These are phyloP conservation scores for Claviceps digitariae DNA, from an alignment of 2,329 filamentous ascomycete species.

Conservation along the genomic window DNA sequence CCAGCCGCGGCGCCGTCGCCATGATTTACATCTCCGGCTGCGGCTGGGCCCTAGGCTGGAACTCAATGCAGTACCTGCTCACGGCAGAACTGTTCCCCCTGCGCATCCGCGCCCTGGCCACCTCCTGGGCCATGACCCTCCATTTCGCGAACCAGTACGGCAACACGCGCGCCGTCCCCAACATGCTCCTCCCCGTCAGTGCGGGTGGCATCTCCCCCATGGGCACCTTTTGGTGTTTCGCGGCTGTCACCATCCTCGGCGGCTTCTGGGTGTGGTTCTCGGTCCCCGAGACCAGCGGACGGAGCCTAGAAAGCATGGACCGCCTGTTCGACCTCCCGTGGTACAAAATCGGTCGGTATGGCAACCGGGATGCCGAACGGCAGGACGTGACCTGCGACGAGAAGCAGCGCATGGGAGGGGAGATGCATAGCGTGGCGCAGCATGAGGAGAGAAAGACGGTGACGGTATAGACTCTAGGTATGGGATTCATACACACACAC, in stretches of 20 bases:
- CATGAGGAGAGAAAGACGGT: conserved; percentile 23
- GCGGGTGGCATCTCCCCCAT: conserved; percentile 38
- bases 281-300: conserved; percentile 58
- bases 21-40: conserved; percentile 60
- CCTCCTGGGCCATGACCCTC: conserved; percentile 61
- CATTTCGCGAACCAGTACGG: conserved; percentile 73
- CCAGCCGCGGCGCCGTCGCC: conserved; percentile 54
- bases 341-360: conserved; percentile 55
- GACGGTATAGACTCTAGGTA: not conserved
- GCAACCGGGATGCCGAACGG: conserved; percentile 36
- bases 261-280: conserved; percentile 59
- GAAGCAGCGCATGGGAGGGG: conserved; percentile 27
- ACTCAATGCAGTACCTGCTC: conserved; percentile 65
- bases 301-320: conserved; percentile 57
- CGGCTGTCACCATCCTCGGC: conserved; percentile 52
- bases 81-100: conserved; percentile 68
- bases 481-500: too few species aligned
- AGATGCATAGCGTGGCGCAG: conserved; percentile 15
- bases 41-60: conserved; percentile 62
- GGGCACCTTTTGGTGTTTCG: conserved; percentile 70
- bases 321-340: conserved; percentile 58
- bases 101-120: conserved; percentile 56
- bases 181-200: conserved; percentile 47
- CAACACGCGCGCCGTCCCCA: conserved; percentile 59
- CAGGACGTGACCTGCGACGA: conserved; percentile 29